Conservation (phyloP, 192 early-diverging fungal genomes). For the Coemansia sp. region DNA sequence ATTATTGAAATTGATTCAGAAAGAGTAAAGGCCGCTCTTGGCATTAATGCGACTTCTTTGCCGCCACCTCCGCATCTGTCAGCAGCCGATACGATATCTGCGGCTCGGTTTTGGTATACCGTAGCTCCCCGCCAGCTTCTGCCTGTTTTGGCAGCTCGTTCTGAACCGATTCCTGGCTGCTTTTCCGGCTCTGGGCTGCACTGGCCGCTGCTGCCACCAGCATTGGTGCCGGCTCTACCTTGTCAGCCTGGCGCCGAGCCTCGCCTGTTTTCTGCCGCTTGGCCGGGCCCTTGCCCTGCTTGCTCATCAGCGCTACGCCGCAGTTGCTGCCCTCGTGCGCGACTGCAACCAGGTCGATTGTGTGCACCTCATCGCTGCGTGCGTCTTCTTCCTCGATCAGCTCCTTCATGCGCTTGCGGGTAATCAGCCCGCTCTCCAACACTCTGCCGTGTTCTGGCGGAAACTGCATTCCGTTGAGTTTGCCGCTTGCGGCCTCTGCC, state of each 20-base stretch:
- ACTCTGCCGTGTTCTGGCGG: conserved; percentile 39
- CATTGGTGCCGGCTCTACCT: conserved; percentile 12
- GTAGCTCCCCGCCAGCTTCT: conserved; percentile 7
- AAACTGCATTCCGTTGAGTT: conserved; percentile 29
- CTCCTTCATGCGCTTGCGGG: conserved; percentile 29
- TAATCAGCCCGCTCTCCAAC: conserved; percentile 41
- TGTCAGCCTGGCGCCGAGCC: background rate
- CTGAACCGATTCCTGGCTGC: background rate
- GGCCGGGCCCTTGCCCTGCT: conserved; percentile 2
- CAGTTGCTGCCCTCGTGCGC: conserved; percentile 33
- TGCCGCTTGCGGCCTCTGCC: conserved; percentile 19
- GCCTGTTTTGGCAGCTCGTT: background rate
- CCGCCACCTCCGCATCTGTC: conserved; percentile 42
- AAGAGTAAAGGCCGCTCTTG: conserved; percentile 1
- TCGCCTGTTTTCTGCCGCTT: conserved; percentile 30
- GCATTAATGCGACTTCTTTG: conserved; percentile 17
- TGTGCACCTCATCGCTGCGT: conserved; percentile 24
- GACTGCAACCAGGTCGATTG: conserved; percentile 22
- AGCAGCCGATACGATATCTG: conserved; percentile 30
- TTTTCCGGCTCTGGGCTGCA: background rate
- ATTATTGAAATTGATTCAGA: conserved; percentile 9
- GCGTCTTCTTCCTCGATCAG: conserved; percentile 32
- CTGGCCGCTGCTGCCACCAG: conserved; percentile 26
- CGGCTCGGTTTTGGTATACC: conserved; percentile 22
- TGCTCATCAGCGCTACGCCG: conserved; percentile 26